Evolutionary conservation across 1,284 basidiomycete species (phyloP).

Genomic region (Fistulinella staudtii): DNA sequence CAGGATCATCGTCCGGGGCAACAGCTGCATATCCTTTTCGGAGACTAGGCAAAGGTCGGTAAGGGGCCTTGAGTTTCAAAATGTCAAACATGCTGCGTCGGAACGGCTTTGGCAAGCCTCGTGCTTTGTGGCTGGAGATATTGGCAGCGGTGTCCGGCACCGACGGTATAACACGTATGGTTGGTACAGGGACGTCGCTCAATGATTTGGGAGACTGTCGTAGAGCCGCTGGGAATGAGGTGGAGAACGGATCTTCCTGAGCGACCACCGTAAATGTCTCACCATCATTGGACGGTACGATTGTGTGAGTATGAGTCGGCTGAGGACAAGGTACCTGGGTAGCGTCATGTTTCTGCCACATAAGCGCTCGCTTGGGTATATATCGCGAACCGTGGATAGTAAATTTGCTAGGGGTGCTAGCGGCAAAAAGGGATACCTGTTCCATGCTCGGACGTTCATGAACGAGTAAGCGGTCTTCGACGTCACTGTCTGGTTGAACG

Average conservation of each 20-base stretch:
- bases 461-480: slow-evolving; percentile 14
- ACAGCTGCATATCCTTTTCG: slow-evolving; percentile 1
- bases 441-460: slow-evolving; percentile 22
- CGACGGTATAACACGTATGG: slow-evolving; percentile 4
- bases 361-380: slow-evolving; percentile 7
- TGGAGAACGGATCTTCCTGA: slow-evolving; percentile 24
- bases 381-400: slow-evolving; percentile 32
- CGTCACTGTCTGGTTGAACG: slow-evolving; percentile 21
- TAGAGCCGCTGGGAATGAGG: not conserved
- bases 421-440: slow-evolving; percentile 18
- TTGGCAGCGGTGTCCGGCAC: not conserved
- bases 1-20: not conserved
- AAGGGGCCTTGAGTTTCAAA: slow-evolving; percentile 16
- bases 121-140: not conserved
- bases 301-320: slow-evolving; percentile 5
- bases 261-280: slow-evolving; percentile 26
- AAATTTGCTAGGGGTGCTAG: slow-evolving; percentile 35
- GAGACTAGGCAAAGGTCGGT: not conserved
- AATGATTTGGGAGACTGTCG: not conserved
- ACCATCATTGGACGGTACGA: slow-evolving; percentile 25
- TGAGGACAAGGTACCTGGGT: slow-evolving; percentile 2
- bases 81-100: slow-evolving; percentile 31
- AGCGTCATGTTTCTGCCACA: slow-evolving; percentile 10
- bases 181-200: slow-evolving; percentile 1
- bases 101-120: slow-evolving; percentile 13